Base-by-base conservation (phyloP, 495 filamentous ascomycete species). In the Hyaloscypha hepaticicola region DNA sequence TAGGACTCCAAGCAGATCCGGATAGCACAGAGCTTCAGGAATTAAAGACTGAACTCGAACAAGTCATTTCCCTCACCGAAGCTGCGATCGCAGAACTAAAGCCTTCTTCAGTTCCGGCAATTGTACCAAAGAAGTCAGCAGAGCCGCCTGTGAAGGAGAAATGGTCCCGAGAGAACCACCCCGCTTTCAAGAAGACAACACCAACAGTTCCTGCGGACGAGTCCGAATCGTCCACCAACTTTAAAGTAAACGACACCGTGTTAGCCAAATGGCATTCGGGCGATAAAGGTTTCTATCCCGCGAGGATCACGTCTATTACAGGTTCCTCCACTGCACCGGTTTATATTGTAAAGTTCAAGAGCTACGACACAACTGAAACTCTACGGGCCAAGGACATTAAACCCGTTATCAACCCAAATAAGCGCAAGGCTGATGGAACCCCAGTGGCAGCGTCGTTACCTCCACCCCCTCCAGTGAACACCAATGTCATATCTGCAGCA, bases 331-430 rank as follows among this genome's bases (percentile, higher is more conserved):
- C 86, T 59, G 88, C 89, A 34, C 96, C 94, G 19, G 87, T 97
- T 57, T 99, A 97, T 74, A 87, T 90, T 56, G 94, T 99, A 66
- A 94, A 88, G 58, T 99, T 98, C 82, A 93, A 94, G 76, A 88
- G 82, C 61, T 97, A 98, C 72, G 84, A 87, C 65, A 92, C 85
- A 19, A 92, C 92, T 52, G 92, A 97, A 77, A 96, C 90, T 52
- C 79, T 97, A 66, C 84, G 88, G 57, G 82, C 87, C 63, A 90
- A 92, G 77, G 92, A 97, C 72, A 88, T 99, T 72, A 88, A 89
- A 66, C 88, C 93, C 60, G 76, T 94, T 41, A 76, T 79, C 48
- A 84, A 81, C 74, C 85, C 88, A 60, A 85, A 83, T 65, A 96
- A 96, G 80, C 87, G 94, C 74, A 97, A 96, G 79, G 92, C 93